Percentiles rank a stretch among this genome's conserved stretches.
phyloP scores from a whole-genome alignment of 768 basidiomycete species.

The Trametes gibbosa region DNA sequence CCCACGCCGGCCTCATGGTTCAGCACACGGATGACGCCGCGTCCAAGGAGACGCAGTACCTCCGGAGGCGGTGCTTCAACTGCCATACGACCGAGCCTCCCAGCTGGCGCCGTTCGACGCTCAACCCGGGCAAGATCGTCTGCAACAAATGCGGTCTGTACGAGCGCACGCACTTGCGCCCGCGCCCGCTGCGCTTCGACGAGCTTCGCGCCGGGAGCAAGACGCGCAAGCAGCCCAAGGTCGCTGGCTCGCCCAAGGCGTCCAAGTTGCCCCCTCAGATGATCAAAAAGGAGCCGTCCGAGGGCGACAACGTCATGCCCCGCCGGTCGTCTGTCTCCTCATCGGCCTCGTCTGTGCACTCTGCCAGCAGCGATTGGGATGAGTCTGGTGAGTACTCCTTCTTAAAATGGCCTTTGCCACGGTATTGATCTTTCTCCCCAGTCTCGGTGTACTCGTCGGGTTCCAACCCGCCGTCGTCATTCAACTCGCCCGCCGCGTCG shows the following conservation, averaged over 20 bases:
- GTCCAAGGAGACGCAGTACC: constrained; percentile 87
- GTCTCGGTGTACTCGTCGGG: constrained; percentile 49
- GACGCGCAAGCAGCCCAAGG: constrained; percentile 57
- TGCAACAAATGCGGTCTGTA: constrained; percentile 94
- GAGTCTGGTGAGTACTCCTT: constrained; percentile 56
- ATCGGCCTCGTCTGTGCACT: constrained; percentile 51
- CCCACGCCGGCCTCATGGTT: constrained; percentile 56
- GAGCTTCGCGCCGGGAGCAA: constrained; percentile 87
- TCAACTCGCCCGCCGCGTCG: constrained; percentile 59
- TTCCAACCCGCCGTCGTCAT: constrained; percentile 61
- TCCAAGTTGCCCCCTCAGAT: constrained; percentile 34
- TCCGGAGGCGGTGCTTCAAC: constrained; percentile 85
- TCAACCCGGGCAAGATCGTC: constrained; percentile 89
- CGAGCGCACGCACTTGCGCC: constrained; percentile 83
- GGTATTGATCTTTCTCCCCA: constrained; percentile 22
- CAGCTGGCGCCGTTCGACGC: constrained; percentile 82
- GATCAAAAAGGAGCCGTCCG: constrained; percentile 64
- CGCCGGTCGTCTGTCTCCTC: constrained; percentile 67
- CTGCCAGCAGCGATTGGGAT: constrained; percentile 77
- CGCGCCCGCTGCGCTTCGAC: constrained; percentile 82
- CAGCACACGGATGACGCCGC: constrained; percentile 91
- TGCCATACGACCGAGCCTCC: constrained; percentile 92
- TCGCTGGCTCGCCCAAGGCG: constrained; percentile 26
- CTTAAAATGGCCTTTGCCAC: background rate
- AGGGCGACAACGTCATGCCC: constrained; percentile 34